Base-by-base conservation (phyloP, 164 flowering plant genomes). In the Hamamelis virginiana region DNA sequence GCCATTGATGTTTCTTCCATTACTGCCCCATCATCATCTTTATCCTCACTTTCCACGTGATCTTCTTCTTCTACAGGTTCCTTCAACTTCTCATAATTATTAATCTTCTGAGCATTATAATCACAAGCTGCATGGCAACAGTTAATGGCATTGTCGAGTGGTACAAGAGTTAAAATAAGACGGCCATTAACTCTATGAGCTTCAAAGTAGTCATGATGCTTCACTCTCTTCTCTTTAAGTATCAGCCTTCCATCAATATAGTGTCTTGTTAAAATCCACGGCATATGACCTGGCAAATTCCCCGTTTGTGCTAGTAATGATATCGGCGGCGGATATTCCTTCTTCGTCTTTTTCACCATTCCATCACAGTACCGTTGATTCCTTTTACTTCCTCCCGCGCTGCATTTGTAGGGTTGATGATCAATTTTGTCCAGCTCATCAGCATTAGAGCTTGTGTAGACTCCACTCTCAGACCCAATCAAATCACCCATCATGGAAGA, bases 281-380 rank as follows among this genome's bases (percentile, higher is more conserved):
- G 88, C 82, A 78, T 75, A 19, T 72, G 83, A 19, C 71, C 61
- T 0, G 62, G 68, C 46, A 72, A 47, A 47, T 80, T 80, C 44
- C 69, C 84, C 0, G 82, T 76, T 47, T 59, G 62, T 2, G 78
- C 80, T 3, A 81, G 64, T 8, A 45, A 53, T 0, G 85, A 76
- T n/a, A 86, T 85, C 21, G 85, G 78, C 8, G 87, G 87, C 10
- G 91, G 91, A 19, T 48, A 82, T 27, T 82, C 70, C 56, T 66
- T 78, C 41, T 15, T 47, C 50, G 51, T 19, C 13, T 50, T 48
- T 64, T 47, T 8, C 70, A 14, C 8, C 53, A 14, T 44, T 12
- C 12, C 46, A 9, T 44, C 12, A 15, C n/a, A n/a, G 9, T 16
- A 4, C 12, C 18, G 8, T 46, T 60, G 61, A 8, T 59, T 47